Conservation (phyloP, 108 stramenopile genomes). For the Nitzschia palea region DNA sequence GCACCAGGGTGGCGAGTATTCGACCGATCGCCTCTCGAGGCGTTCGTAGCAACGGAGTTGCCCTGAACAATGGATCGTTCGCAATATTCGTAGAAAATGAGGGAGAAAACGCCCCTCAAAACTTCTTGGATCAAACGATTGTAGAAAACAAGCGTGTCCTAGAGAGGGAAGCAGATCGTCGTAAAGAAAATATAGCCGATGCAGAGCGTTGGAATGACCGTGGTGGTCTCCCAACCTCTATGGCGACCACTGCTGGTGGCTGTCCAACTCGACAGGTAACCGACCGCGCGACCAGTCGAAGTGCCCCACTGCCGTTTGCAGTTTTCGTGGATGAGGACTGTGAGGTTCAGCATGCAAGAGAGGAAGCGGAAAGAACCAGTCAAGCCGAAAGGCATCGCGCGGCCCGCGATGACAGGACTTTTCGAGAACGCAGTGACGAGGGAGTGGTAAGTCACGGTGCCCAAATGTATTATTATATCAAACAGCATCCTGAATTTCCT, state of each 20-base stretch:
- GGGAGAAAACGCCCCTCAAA: slow-evolving; percentile 25
- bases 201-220: slow-evolving; percentile 82
- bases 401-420: slow-evolving; percentile 62
- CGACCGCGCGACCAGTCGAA: not conserved
- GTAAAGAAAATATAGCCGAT: slow-evolving; percentile 68
- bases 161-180: slow-evolving; percentile 56
- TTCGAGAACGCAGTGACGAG: slow-evolving; percentile 67
- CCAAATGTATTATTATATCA: not conserved
- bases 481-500: too few species aligned
- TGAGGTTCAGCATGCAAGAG: slow-evolving; percentile 32
- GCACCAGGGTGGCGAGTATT: not conserved
- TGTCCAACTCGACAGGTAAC: slow-evolving; percentile 13
- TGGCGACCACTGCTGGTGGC: slow-evolving; percentile 7
- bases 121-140: not conserved
- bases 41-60: slow-evolving; percentile 4
- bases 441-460: slow-evolving; percentile 57
- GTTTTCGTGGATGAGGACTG: slow-evolving; percentile 84
- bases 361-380: slow-evolving; percentile 19
- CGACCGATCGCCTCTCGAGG: not conserved
- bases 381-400: slow-evolving; percentile 28
- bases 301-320: slow-evolving; percentile 58
- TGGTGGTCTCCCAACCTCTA: slow-evolving; percentile 48
- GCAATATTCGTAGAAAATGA: slow-evolving; percentile 62
- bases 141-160: slow-evolving; percentile 34
- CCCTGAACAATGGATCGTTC: slow-evolving; percentile 34